These are phyloP conservation scores for Colletotrichum navitas DNA, from an alignment of 2,329 filamentous ascomycete genomes.

Conservation along the genomic window DNA sequence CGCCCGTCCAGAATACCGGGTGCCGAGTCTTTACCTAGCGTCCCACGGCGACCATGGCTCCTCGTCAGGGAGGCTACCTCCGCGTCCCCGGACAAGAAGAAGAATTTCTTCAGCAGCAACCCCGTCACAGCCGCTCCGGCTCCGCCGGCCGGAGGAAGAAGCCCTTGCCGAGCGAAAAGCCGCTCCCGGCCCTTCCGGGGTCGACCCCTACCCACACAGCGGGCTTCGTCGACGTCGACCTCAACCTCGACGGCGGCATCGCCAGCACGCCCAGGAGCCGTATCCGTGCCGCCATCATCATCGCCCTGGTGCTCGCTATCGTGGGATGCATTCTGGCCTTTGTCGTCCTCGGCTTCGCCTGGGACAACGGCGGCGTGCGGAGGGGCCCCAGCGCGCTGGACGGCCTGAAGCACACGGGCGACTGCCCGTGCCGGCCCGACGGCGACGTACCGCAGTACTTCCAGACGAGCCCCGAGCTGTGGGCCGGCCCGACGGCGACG, in stretches of 20 bases:
- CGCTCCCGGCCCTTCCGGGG: constrained; percentile 41
- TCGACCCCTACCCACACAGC: constrained; percentile 13
- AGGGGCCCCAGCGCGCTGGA: constrained; percentile 38
- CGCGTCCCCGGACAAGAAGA: constrained; percentile 39
- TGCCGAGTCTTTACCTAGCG: not conserved
- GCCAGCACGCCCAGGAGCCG: constrained; percentile 17
- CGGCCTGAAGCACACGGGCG: constrained; percentile 42
- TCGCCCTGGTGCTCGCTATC: constrained; percentile 46
- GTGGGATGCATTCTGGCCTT: constrained; percentile 53
- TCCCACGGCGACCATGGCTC: constrained; percentile 21
- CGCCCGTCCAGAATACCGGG: not conserved
- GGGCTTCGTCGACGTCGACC: constrained; percentile 27
- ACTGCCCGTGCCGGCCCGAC: constrained; percentile 49
- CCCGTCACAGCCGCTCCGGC: constrained; percentile 30
- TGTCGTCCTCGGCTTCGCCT: constrained; percentile 51
- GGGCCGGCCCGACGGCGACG: constrained; percentile 77
- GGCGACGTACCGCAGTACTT: constrained; percentile 71
- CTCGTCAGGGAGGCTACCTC: constrained; percentile 37
- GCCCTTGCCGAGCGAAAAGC: constrained; percentile 40
- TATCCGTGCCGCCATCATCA: constrained; percentile 25
- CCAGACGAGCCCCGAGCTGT: constrained; percentile 71
- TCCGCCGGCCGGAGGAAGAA: constrained; percentile 41
- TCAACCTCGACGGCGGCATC: constrained; percentile 16
- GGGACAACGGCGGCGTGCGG: constrained; percentile 38
- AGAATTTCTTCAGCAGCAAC: constrained; percentile 8